Conservation (phyloP, 2,329 filamentous ascomycete genomes). For the Lecanoromycetidae sp. region DNA sequence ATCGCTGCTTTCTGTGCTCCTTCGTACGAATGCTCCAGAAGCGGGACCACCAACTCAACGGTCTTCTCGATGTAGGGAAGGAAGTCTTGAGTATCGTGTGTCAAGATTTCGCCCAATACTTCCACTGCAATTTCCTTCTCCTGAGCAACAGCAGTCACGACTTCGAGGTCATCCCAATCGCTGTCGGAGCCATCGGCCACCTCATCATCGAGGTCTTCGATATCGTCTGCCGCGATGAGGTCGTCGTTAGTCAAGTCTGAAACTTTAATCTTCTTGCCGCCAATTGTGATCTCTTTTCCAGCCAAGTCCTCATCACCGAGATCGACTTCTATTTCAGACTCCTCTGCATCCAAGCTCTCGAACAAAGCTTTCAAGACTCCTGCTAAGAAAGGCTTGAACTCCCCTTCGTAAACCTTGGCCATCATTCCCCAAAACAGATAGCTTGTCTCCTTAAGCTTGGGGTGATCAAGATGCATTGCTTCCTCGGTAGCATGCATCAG, state of each 20-base stretch:
- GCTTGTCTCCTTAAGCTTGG: conserved; percentile 84
- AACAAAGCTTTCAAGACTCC: conserved; percentile 65
- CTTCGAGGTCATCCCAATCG: conserved; percentile 65
- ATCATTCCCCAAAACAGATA: conserved; percentile 95
- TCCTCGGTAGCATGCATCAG: conserved; percentile 90
- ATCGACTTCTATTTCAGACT: conserved; percentile 65
- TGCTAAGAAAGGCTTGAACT: conserved; percentile 65
- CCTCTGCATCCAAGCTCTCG: conserved; percentile 77
- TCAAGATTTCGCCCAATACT: conserved; percentile 83
- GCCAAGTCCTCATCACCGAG: conserved; percentile 65
- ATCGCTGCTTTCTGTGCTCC: conserved; percentile 87
- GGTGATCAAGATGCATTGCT: conserved; percentile 75
- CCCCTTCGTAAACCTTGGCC: conserved; percentile 80
- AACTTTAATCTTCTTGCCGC: conserved; percentile 76
- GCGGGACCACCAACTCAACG: conserved; percentile 65
- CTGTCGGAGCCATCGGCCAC: conserved; percentile 36
- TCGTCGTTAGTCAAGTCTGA: conserved; percentile 51
- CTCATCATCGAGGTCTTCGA: conserved; percentile 48
- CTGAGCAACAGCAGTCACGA: conserved; percentile 76
- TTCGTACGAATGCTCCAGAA: conserved; percentile 82
- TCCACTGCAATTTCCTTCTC: conserved; percentile 98
- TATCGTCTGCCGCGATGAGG: conserved; percentile 42
- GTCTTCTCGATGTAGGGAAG: conserved; percentile 82
- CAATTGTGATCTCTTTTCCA: conserved; percentile 63
- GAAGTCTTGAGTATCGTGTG: conserved; percentile 67